Evolutionary conservation across 2,329 filamentous ascomycete species (phyloP), one percentile per base, ranked within the genome.

Genomic region (Scedosporium aurantiacum): DNA sequence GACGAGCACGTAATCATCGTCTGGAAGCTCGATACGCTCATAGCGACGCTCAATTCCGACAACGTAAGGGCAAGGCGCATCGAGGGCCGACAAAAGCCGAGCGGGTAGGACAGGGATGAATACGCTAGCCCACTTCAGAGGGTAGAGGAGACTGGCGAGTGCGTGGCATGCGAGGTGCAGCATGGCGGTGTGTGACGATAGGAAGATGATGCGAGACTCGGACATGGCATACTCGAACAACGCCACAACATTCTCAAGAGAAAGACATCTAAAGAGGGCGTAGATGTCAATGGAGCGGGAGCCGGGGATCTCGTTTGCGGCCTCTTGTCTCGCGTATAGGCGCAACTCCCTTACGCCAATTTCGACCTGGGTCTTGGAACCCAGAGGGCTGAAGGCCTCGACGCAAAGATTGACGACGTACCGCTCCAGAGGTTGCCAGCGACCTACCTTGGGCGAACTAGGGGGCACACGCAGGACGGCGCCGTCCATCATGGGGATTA

Each of bases 341-440:
- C 91, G 88, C 66, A 99, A 76, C 72, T 99, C 94, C 63, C 94
- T 85, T 37, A 99, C 85, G 0, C 89, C 87, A 43, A 97, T 80
- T 74, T 99, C 94, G 37, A 97, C 91, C 72, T 99, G 94, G 0
- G 93, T 97, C 74, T 95, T 93, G 45, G 94, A 97, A 40, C 89
- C 89, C 58, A 96, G 84, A 1, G 94, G 94, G 69, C 89, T 93
- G 69, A 95, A 88, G 2, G 94, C 94, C 74, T 97, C 93, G 8
- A 92, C 92, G 75, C 94, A 99, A 40, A 99, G 80, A 72, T 97
- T 97, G 75, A 97, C 88, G 40, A 99, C 92, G 72, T 97, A 99
- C 70, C 92, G 87, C 76, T 99, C 94, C 63, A 99, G 77, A 14
- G 94, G 94, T 72, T 97, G 93, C 94, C 94, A 99, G 70, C 91